A percentile compares a stretch with the other conserved stretches of the same genome.
phyloP scores from a whole-genome alignment of 1,284 basidiomycete species.

The Austroboletus novae-zelandiae region DNA sequence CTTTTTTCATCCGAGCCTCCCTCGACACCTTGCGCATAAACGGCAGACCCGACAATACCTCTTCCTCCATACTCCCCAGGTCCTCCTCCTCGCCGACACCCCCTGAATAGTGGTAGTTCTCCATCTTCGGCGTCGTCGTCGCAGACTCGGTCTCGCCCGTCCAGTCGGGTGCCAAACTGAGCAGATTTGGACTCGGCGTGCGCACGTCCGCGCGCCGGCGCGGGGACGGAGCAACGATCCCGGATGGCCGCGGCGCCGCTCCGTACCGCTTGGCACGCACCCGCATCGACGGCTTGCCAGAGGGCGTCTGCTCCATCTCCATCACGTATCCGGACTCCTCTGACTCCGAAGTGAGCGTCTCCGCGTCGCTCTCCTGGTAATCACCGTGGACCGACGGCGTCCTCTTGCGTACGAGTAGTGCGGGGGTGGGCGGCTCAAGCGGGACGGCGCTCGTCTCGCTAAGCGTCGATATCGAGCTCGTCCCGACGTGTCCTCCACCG shows the following conservation, averaged over 20 bases:
- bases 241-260: conserved; percentile 34
- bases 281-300: conserved; percentile 35
- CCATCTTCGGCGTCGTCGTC: conserved; percentile 53
- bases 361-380: conserved; percentile 24
- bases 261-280: conserved; percentile 51
- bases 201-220: conserved; percentile 24
- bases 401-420: conserved; percentile 37
- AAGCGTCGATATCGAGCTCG: conserved; percentile 37
- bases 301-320: conserved; percentile 31
- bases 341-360: conserved; percentile 28
- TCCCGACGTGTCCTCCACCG: conserved; percentile 12
- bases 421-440: conserved; percentile 31
- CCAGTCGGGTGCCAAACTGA: conserved; percentile 47
- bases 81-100: conserved; percentile 11
- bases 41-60: conserved; percentile 32
- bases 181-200: conserved; percentile 40
- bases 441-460: conserved; percentile 13
- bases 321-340: conserved; percentile 42
- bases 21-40: conserved; percentile 44
- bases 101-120: conserved; percentile 39
- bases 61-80: neutral
- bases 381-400: conserved; percentile 26
- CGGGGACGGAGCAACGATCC: conserved; percentile 12
- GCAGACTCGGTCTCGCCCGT: conserved; percentile 49
- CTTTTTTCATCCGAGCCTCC: conserved; percentile 46